Conservation (phyloP, 2,329 filamentous ascomycete genomes). For the Dactylella cylindrospora region DNA sequence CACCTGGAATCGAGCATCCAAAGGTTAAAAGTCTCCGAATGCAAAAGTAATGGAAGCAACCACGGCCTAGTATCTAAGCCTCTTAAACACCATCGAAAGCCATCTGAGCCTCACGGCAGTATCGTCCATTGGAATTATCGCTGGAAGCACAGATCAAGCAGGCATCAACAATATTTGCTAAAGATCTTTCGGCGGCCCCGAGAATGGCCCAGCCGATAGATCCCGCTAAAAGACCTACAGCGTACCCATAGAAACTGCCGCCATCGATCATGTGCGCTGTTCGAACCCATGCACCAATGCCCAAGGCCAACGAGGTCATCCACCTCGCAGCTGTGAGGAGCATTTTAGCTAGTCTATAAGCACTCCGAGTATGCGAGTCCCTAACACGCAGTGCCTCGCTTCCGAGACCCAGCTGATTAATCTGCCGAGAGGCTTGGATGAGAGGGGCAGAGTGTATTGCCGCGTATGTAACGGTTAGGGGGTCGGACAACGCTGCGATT, state of each 20-base stretch:
- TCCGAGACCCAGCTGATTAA: slow-evolving; percentile 79
- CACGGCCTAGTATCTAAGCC: background rate
- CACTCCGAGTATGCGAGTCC: slow-evolving; percentile 52
- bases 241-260: slow-evolving; percentile 90
- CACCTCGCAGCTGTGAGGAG: slow-evolving; percentile 86
- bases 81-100: slow-evolving; percentile 46
- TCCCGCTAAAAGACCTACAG: slow-evolving; percentile 86
- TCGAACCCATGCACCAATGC: slow-evolving; percentile 94
- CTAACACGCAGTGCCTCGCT: slow-evolving; percentile 57
- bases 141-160: slow-evolving; percentile 93
- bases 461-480: slow-evolving; percentile 85
- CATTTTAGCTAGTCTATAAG: slow-evolving; percentile 87
- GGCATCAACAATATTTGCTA: slow-evolving; percentile 83
- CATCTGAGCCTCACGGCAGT: slow-evolving; percentile 61
- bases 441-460: slow-evolving; percentile 90
- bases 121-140: slow-evolving; percentile 69
- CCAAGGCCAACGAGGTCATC: slow-evolving; percentile 84
- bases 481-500: slow-evolving; percentile 82
- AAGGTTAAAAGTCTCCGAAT: no score
- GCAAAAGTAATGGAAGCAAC: background rate
- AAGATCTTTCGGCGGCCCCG: slow-evolving; percentile 83
- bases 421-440: slow-evolving; percentile 71
- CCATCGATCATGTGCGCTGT: slow-evolving; percentile 77
- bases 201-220: slow-evolving; percentile 94
- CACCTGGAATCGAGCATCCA: no score